phyloP scores from a whole-genome alignment of 352 stramenopile species.

The Phytophthora boehmeriae region DNA sequence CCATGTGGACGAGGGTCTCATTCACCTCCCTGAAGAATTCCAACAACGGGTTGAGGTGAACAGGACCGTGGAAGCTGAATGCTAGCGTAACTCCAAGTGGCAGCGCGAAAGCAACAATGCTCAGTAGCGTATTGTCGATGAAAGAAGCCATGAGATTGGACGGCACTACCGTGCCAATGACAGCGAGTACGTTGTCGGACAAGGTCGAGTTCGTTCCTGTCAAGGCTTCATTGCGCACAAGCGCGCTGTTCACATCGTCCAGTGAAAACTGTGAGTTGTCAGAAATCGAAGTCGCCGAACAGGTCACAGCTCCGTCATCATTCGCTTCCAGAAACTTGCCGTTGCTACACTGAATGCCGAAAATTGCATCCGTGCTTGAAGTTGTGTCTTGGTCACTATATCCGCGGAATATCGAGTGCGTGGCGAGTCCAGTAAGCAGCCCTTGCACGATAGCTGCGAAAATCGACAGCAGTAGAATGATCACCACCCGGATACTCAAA shows the following conservation, averaged over 20 bases:
- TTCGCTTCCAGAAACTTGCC: constrained; percentile 66
- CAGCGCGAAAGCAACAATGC: constrained; percentile 75
- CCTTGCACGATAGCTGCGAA: constrained; percentile 56
- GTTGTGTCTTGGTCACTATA: constrained; percentile 24
- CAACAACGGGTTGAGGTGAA: constrained; percentile 76
- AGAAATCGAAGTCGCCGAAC: constrained; percentile 42
- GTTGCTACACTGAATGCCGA: constrained; percentile 80
- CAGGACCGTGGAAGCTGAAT: constrained; percentile 71
- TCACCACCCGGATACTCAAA: constrained; percentile 48
- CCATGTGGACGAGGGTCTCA: constrained; percentile 79
- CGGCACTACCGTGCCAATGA: constrained; percentile 68
- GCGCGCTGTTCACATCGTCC: constrained; percentile 60
- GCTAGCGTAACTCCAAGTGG: constrained; percentile 66
- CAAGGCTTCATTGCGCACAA: constrained; percentile 50
- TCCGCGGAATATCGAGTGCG: constrained; percentile 49
- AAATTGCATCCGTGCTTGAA: constrained; percentile 49
- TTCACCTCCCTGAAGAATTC: constrained; percentile 84
- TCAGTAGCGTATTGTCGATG: constrained; percentile 65
- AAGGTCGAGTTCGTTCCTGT: constrained; percentile 49
- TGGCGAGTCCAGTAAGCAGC: constrained; percentile 58
- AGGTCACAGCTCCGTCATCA: constrained; percentile 58
- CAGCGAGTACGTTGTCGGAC: constrained; percentile 66
- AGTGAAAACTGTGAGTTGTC: constrained; percentile 57
- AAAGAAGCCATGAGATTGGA: constrained; percentile 80
- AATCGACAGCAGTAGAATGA: constrained; percentile 55